Percentiles rank a stretch among this genome's conserved stretches.
phyloP scores from a whole-genome alignment of 23 red algal genomes.

The Pyropia yezoensis region DNA sequence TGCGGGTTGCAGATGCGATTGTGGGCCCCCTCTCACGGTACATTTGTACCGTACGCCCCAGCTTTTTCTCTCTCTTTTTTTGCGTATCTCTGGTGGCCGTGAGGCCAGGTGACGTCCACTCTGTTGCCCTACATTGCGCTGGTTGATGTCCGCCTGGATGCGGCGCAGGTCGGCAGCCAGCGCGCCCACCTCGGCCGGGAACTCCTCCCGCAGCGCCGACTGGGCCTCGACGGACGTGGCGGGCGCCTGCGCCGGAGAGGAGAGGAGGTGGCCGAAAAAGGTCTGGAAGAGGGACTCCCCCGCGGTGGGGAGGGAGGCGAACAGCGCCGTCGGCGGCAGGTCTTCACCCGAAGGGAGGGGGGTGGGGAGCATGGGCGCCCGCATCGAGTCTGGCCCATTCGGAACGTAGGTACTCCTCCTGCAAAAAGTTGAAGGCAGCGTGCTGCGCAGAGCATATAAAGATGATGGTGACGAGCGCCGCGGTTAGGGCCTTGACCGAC shows the following conservation, averaged over 20 bases:
- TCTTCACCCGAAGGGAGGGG: neutral
- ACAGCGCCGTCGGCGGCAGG: neutral
- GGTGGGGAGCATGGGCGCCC: neutral
- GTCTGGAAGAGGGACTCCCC: neutral
- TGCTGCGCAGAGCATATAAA: slow-evolving; percentile 12
- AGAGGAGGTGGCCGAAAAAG: neutral
- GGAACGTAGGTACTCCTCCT: slow-evolving; percentile 9
- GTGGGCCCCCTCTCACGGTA: no score
- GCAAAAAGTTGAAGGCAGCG: slow-evolving; percentile 16
- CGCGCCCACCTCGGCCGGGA: neutral
- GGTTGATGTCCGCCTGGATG: slow-evolving; percentile 2
- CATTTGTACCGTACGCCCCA: no score
- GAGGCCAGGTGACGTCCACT: no score
- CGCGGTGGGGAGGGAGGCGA: neutral
- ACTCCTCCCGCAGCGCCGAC: neutral
- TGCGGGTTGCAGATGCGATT: no score
- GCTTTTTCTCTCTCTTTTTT: no score
- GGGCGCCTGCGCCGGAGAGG: neutral
- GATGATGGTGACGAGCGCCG: slow-evolving; percentile 30
- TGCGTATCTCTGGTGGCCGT: no score
- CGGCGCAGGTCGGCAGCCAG: neutral
- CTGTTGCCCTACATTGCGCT: no score
- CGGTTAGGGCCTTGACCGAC: slow-evolving; percentile 3
- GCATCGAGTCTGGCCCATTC: neutral
- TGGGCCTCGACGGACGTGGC: neutral